Evolutionary conservation across 495 filamentous ascomycete genomes (phyloP).

Genomic region (Penicillium odoratum): DNA sequence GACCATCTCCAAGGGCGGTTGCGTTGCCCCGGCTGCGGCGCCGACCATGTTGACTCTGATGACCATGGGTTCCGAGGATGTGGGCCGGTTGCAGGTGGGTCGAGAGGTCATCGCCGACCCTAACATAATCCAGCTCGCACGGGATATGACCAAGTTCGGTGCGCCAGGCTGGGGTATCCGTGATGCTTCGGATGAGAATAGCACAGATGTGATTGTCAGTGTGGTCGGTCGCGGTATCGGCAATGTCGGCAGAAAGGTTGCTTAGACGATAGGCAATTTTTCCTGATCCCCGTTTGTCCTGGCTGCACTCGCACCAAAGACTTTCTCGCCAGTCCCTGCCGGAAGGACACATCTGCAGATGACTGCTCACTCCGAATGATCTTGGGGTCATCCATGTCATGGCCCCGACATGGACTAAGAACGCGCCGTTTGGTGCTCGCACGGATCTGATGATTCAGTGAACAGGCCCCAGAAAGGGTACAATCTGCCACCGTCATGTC

Average conservation of each 20-base stretch:
- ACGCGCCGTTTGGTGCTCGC: not conserved
- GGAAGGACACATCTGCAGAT: conserved; percentile 4
- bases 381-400: not conserved
- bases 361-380: not conserved
- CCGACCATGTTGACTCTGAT: conserved; percentile 79
- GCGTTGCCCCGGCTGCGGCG: conserved; percentile 67
- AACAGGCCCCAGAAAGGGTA: not conserved
- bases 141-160: conserved; percentile 84
- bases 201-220: conserved; percentile 76
- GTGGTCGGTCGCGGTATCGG: conserved; percentile 93
- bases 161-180: conserved; percentile 84
- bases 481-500: not conserved
- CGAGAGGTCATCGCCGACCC: conserved; percentile 79
- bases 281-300: not conserved
- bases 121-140: conserved; percentile 71
- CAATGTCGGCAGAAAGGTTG: conserved; percentile 92
- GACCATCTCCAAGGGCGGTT: conserved; percentile 76
- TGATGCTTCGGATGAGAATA: conserved; percentile 65
- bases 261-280: conserved; percentile 47
- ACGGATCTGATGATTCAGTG: not conserved
- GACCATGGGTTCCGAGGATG: conserved; percentile 88
- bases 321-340: conserved; percentile 3
- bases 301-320: not conserved
- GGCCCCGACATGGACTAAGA: not conserved
- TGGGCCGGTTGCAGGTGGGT: conserved; percentile 60